Percentiles rank a stretch among this genome's conserved stretches.
Evolutionary conservation across 192 early-diverging fungal species (phyloP).

Genomic region (Coemansia sp.): DNA sequence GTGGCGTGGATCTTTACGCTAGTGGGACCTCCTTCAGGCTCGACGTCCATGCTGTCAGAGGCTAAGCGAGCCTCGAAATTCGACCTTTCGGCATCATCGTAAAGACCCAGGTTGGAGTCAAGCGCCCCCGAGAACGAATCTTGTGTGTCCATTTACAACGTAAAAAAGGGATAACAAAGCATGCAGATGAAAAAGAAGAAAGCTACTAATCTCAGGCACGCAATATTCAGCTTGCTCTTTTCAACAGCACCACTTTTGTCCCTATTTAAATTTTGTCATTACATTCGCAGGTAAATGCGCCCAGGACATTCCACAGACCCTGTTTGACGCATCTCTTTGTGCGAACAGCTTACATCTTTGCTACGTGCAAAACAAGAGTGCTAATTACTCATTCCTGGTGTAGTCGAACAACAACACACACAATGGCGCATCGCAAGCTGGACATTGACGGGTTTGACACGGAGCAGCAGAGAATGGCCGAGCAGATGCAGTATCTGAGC

Average conservation of each 20-base stretch:
- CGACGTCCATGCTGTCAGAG: conserved; percentile 7
- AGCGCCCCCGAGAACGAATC: conserved; percentile 17
- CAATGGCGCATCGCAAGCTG: conserved; percentile 44
- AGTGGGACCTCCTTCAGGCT: not conserved
- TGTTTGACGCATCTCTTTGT: not conserved
- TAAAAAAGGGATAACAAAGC: not conserved
- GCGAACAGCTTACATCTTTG: not conserved
- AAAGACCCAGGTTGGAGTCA: conserved; percentile 12
- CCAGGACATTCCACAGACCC: not conserved
- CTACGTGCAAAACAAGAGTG: not conserved
- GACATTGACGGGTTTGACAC: conserved; percentile 35
- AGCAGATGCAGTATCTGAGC: conserved; percentile 42
- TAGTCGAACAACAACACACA: not conserved
- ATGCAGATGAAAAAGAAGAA: not conserved
- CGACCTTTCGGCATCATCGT: not conserved
- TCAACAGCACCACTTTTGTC: not conserved
- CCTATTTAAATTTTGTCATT: not conserved
- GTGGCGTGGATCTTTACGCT: not conserved
- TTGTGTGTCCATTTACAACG: conserved; percentile 13
- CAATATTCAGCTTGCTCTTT: not conserved
- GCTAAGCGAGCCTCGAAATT: not conserved
- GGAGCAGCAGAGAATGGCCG: conserved; percentile 27
- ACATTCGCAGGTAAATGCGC: not conserved
- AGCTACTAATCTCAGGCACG: too few species aligned
- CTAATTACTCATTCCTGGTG: not conserved